phyloP scores from a whole-genome alignment of 179 eudicot genomes.

The Beta corolliflora region DNA sequence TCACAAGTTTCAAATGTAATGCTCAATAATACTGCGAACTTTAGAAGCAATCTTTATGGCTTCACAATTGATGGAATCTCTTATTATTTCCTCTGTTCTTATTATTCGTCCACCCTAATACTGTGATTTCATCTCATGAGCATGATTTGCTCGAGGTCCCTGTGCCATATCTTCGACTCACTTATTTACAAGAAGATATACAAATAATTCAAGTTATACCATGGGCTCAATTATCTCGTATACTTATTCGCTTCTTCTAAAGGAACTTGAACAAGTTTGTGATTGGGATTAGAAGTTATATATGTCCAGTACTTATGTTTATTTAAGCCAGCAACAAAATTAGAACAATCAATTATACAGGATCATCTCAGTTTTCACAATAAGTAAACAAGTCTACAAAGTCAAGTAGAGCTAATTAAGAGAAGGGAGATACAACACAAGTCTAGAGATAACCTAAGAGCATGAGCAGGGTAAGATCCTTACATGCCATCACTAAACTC shows the following conservation, averaged over 20 bases:
- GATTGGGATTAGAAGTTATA: neutral
- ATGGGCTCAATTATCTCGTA: neutral
- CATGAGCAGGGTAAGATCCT: conserved; percentile 25
- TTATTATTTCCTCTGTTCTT: neutral
- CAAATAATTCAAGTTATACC: neutral
- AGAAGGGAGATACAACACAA: neutral
- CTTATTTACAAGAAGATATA: neutral
- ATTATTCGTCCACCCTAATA: too few relatives aligned
- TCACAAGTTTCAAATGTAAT: neutral
- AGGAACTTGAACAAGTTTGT: neutral
- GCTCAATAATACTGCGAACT: neutral
- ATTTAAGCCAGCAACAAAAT: neutral
- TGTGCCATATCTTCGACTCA: neutral
- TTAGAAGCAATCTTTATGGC: neutral
- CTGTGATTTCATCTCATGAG: neutral
- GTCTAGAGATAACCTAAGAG: neutral
- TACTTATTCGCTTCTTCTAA: neutral
- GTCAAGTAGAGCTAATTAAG: neutral
- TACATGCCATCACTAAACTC: conserved; percentile 99
- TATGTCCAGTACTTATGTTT: neutral
- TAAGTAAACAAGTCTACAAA: neutral
- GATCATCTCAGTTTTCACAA: neutral
- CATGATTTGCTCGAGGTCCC: neutral
- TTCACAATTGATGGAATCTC: neutral
- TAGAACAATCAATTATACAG: neutral